Evolutionary conservation across 176 grass and related monocot species (phyloP).

Genomic region (Thalia dealbata): DNA sequence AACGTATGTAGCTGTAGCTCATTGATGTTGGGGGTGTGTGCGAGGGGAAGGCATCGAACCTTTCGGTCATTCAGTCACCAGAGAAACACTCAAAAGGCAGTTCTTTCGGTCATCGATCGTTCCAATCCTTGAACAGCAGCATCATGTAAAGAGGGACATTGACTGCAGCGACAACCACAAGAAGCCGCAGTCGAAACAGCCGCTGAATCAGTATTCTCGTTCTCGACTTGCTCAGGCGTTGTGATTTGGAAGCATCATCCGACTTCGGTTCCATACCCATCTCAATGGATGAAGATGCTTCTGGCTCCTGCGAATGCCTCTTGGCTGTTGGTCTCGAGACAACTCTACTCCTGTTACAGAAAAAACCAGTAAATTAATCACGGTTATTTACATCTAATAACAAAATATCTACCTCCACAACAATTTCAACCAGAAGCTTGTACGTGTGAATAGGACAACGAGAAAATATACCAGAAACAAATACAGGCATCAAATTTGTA

Average conservation of each 20-base stretch:
- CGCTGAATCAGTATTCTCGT: slow-evolving; percentile 47
- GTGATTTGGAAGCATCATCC: slow-evolving; percentile 45
- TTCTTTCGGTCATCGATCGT: slow-evolving; percentile 41
- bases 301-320: slow-evolving; percentile 43
- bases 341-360: slow-evolving; percentile 43
- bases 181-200: slow-evolving; percentile 64
- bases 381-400: background rate
- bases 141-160: slow-evolving; percentile 97
- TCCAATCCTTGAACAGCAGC: slow-evolving; percentile 95
- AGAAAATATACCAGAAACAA: background rate
- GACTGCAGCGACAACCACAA: slow-evolving; percentile 54
- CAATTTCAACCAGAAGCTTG: too few species aligned
- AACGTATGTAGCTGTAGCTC: too few species aligned
- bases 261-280: slow-evolving; percentile 36
- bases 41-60: background rate
- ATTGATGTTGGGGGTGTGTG: background rate
- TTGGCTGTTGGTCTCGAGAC: slow-evolving; percentile 64
- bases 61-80: background rate
- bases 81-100: background rate
- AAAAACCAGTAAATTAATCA: background rate
- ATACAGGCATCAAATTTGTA: background rate
- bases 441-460: too few species aligned
- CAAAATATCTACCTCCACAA: background rate
- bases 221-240: slow-evolving; percentile 38
- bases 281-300: slow-evolving; percentile 48